Conservation (phyloP, 192 early-diverging fungal genomes). For the Linnemannia zychae region DNA sequence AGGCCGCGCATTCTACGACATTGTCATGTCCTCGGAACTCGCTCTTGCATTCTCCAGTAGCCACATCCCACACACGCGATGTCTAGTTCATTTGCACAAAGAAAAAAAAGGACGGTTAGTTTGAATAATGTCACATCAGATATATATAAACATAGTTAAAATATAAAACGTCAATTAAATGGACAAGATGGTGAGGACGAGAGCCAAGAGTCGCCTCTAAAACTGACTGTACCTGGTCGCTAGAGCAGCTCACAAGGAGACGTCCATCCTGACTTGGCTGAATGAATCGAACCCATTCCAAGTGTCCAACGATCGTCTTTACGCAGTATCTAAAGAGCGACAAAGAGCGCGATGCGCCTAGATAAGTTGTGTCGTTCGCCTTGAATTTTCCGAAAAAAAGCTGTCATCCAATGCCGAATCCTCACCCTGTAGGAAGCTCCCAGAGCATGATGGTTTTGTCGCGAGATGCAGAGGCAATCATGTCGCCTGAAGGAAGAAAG, state of each 20-base stretch:
- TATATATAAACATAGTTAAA: neutral
- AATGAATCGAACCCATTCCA: slow-evolving; percentile 90
- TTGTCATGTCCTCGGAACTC: slow-evolving; percentile 94
- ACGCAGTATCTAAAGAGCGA: slow-evolving; percentile 76
- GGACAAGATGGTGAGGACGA: neutral
- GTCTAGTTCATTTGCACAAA: slow-evolving; percentile 64
- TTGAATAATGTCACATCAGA: neutral
- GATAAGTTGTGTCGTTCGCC: neutral
- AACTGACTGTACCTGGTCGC: slow-evolving; percentile 82
- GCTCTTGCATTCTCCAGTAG: slow-evolving; percentile 78
- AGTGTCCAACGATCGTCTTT: slow-evolving; percentile 84
- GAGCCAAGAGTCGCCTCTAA: neutral
- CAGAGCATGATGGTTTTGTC: slow-evolving; percentile 94
- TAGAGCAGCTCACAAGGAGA: slow-evolving; percentile 82
- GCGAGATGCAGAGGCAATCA: slow-evolving; percentile 88
- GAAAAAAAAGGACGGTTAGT: neutral
- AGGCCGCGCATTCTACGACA: slow-evolving; percentile 93
- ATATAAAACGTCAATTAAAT: too few relatives aligned
- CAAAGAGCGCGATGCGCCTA: neutral
- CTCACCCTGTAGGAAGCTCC: slow-evolving; percentile 86
- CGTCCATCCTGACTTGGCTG: slow-evolving; percentile 79
- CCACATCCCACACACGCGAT: slow-evolving; percentile 85
- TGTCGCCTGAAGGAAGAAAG: slow-evolving; percentile 83
- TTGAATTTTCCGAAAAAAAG: neutral
- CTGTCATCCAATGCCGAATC: neutral